Evolutionary conservation across 441 rosid species (phyloP).

Genomic region (Omphalea diandra): DNA sequence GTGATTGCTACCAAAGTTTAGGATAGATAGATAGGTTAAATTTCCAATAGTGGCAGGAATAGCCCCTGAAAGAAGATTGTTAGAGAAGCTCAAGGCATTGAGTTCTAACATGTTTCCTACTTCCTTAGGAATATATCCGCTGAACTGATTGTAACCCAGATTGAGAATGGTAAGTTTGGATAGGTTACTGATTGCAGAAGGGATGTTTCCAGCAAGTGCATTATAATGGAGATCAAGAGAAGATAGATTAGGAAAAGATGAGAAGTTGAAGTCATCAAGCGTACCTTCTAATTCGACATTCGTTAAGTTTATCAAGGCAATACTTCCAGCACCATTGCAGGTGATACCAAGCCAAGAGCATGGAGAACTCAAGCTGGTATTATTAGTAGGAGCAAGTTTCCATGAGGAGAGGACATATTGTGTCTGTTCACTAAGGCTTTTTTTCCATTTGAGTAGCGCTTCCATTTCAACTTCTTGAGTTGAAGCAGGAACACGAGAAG

Average conservation of each 20-base stretch:
- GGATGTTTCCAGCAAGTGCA: conserved; percentile 15
- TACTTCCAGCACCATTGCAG: conserved; percentile 25
- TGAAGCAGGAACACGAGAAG: conserved; percentile 14
- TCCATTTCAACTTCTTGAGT: conserved; percentile 33
- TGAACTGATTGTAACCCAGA: conserved; percentile 25
- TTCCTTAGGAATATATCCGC: conserved; percentile 25
- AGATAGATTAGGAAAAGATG: conserved; percentile 27
- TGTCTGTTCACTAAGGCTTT: conserved; percentile 38
- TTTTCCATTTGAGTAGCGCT: conserved; percentile 47
- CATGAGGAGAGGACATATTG: conserved; percentile 43
- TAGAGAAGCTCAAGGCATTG: conserved; percentile 9
- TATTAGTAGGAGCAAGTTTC: conserved; percentile 17
- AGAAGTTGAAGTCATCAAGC: conserved; percentile 20
- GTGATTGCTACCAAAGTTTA: conserved; percentile 4
- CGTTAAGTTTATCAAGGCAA: conserved; percentile 26
- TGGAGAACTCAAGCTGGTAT: background rate
- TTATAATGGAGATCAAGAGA: conserved; percentile 30
- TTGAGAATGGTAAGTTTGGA: conserved; percentile 21
- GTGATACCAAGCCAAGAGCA: conserved; percentile 33
- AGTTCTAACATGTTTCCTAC: conserved; percentile 18
- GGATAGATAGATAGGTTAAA: conserved; percentile 18
- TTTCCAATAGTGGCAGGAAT: conserved; percentile 24
- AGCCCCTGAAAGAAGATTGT: conserved; percentile 27
- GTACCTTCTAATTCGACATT: conserved; percentile 24
- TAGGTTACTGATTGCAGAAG: conserved; percentile 8